Base-by-base conservation (phyloP, 2,329 filamentous ascomycete genomes). In the Aquanectria penicillioides region DNA sequence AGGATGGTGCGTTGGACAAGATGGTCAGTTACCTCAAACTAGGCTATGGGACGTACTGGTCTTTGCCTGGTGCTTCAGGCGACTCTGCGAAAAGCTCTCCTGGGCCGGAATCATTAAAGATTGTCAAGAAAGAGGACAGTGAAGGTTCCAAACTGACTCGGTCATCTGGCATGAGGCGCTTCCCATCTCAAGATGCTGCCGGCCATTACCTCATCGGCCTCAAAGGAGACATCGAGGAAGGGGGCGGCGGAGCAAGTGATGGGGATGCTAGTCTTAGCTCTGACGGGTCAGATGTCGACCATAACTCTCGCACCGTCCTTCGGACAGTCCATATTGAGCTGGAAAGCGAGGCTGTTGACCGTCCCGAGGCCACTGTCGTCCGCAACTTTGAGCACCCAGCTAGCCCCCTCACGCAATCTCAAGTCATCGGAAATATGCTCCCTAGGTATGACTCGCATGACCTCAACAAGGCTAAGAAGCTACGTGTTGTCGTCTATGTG, bases 401-500 rank as follows among this genome's bases (percentile, higher is more conserved):
- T 38, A 72, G 72, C 43, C 62, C 64, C 33, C 68, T 73, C 15
- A 72, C 72, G 4, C 70, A 72, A 54, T 74, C 71, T 9, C 75
- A 77, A 49, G 69, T 75, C 26, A 62, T 72, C 18, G 74, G 75
- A 13, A 74, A 71, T 26, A 71, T 73, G 65, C 61, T 73, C 11
- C 70, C 71, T 3, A 70, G 71, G 9, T 73, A 69, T 38, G 66
- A 69, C 48, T 71, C 71, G 2, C 84, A 84, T 63, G 83, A 86
- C 63, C 75, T 78, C 56, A 85, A 83, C 70, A 85, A 84, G 68
- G 77, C 79, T 2, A 79, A 81, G 57, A 86, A 83, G 65, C 74
- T 93, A 36, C 85, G 89, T 1, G 88, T 92, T 2, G 83, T 93
- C 6, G 84, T 93, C 46, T 94, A 93, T 70, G 84, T 89, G 40